phyloP scores from a whole-genome alignment of 2,329 filamentous ascomycete genomes.

The Colletotrichum sidae region DNA sequence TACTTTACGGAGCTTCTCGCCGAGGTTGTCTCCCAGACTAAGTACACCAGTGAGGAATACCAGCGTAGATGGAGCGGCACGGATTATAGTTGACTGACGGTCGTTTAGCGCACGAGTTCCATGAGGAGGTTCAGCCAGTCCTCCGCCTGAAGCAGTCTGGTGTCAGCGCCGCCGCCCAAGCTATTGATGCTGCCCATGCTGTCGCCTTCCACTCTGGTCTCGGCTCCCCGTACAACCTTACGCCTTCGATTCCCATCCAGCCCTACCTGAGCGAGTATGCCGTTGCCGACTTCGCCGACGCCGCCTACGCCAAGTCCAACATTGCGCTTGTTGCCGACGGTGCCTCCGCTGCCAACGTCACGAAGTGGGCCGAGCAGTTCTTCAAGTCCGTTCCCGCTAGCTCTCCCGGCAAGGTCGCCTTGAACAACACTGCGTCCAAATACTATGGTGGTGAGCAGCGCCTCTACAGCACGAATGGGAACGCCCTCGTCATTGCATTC shows the following conservation, averaged over 20 bases:
- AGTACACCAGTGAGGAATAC: constrained; percentile 76
- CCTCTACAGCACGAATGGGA: constrained; percentile 79
- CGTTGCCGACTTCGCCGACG: constrained; percentile 79
- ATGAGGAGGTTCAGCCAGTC: constrained; percentile 85
- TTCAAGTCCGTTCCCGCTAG: constrained; percentile 78
- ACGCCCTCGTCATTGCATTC: constrained; percentile 91
- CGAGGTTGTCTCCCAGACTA: constrained; percentile 89
- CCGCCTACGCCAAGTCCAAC: constrained; percentile 89
- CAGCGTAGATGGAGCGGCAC: constrained; percentile 1
- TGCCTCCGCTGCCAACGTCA: constrained; percentile 78
- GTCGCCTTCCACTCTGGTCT: constrained; percentile 95
- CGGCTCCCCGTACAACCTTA: constrained; percentile 80
- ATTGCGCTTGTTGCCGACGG: constrained; percentile 93
- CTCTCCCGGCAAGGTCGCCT: constrained; percentile 61
- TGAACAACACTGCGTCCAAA: constrained; percentile 76
- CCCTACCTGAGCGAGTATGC: constrained; percentile 84
- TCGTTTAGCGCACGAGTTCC: constrained; percentile 82
- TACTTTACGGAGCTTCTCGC: constrained; percentile 97
- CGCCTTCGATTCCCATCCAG: constrained; percentile 76
- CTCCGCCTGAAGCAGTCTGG: constrained; percentile 81
- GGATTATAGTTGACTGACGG: constrained; percentile 30
- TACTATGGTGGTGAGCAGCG: constrained; percentile 98
- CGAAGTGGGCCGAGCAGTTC: constrained; percentile 94
- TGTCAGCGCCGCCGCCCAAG: constrained; percentile 75
- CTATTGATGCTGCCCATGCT: constrained; percentile 86